Base-by-base conservation (phyloP, 345 rosid species). In the Brassica cretica region DNA sequence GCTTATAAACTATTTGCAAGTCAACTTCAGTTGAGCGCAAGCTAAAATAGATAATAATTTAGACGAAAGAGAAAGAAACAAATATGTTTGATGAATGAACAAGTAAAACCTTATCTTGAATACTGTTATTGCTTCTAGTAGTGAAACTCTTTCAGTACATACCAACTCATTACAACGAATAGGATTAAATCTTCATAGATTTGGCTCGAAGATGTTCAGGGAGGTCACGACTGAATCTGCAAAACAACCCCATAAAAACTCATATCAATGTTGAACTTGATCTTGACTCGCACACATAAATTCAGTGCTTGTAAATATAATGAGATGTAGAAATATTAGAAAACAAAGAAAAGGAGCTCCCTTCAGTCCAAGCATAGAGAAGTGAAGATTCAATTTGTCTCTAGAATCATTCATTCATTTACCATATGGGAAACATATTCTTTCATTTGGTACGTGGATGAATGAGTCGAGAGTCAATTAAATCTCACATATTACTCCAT, bases 341-440 rank as follows among this genome's bases (percentile, higher is more conserved):
- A 64, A 71, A 64, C 1, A 3, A 3, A 66, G 9, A 60, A 25
- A 81, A 80, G 84, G 84, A 81, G 84, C 84, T 81, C 84, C 84
- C 84, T 81, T 81, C 81, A 81, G 84, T 81, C 84, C 84, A 81
- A 81, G 71, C 81, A 67, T 76, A 67, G 84, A 72, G 78, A 81
- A 62, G 77, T 81, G 77, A 81, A 81, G 84, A 81, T 24, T 77
- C 74, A 81, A 76, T 5, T 59, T 76, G 74, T 72, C 84, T 81
- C 78, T 76, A 55, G 84, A 70, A 76, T 81, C 81, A 81, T 81
- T 76, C 16, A 81, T 41, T 81, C 84, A 81, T 76, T 81, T 76
- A 81, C 71, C 81, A 71, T 15, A 71, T 76, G 60, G 5, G 1
- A 11, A 11, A 67, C 15, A 53, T 21, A 18, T 9, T 55, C 30